Percentiles rank a stretch among this genome's conserved stretches.
Conservation (phyloP, 441 rosid species). For the Francoa sonchifolia region DNA sequence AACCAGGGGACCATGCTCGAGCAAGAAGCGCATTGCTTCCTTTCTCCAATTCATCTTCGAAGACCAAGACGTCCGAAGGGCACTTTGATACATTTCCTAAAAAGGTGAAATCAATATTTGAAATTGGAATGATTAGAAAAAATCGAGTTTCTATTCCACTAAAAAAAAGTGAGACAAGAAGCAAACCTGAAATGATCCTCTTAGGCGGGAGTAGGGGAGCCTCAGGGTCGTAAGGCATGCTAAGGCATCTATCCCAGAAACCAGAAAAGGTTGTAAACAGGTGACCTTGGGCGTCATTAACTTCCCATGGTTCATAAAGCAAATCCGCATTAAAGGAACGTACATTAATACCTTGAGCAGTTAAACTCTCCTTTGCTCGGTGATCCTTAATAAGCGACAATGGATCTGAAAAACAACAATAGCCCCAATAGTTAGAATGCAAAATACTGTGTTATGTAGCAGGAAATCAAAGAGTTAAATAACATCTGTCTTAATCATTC, state of each 20-base stretch:
- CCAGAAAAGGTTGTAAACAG: slow-evolving; percentile 69
- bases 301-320: slow-evolving; percentile 98
- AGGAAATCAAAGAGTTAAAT: slow-evolving; percentile 9
- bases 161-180: slow-evolving; percentile 2
- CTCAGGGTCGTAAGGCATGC: slow-evolving; percentile 95
- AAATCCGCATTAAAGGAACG: slow-evolving; percentile 82
- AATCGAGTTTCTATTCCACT: not conserved
- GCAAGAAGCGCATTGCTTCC: slow-evolving; percentile 96
- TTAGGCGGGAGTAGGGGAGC: slow-evolving; percentile 94
- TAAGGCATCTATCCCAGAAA: slow-evolving; percentile 92
- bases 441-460: not conserved
- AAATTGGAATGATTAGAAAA: no score
- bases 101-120: slow-evolving; percentile 12
- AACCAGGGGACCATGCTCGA: slow-evolving; percentile 96
- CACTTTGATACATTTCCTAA: slow-evolving; percentile 72
- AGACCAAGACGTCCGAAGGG: slow-evolving; percentile 46
- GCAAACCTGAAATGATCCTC: slow-evolving; percentile 76
- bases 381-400: slow-evolving; percentile 89
- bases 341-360: slow-evolving; percentile 60
- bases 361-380: slow-evolving; percentile 65
- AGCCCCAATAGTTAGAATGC: slow-evolving; percentile 5
- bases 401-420: slow-evolving; percentile 57
- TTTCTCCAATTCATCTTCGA: slow-evolving; percentile 87
- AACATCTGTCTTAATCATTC: no score
- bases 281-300: slow-evolving; percentile 60